A percentile compares a stretch with the other conserved stretches of the same genome.
Conservation (phyloP, 257 asterid genomes). For the Mitragyna speciosa region DNA sequence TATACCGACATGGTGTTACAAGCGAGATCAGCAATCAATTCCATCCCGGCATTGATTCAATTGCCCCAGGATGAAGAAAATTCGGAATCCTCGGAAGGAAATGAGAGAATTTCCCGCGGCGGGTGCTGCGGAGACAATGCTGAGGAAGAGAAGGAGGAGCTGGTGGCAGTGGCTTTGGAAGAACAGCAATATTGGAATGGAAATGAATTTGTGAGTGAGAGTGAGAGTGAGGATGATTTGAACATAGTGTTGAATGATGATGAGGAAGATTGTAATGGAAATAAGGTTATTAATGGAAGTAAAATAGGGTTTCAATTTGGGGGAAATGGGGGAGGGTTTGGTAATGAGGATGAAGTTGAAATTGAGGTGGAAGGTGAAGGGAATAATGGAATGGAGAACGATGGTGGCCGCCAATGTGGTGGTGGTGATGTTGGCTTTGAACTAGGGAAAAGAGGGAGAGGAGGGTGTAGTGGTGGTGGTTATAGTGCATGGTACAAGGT, state of each 20-base stretch:
- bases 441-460: conserved; percentile 9
- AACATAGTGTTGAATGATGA: conserved; percentile 39
- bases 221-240: conserved; percentile 40
- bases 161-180: conserved; percentile 1
- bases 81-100: conserved; percentile 11
- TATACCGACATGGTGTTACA: conserved; percentile 61
- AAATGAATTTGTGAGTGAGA: conserved; percentile 19
- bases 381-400: conserved; percentile 6
- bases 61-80: conserved; percentile 16
- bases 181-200: conserved; percentile 22
- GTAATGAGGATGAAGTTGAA: not conserved
- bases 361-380: conserved; percentile 8
- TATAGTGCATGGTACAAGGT: conserved; percentile 24
- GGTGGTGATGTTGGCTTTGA: not conserved
- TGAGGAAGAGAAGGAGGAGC: conserved; percentile 10
- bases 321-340: conserved; percentile 7
- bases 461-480: conserved; percentile 1
- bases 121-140: conserved; percentile 6
- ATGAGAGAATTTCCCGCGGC: not conserved
- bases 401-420: not conserved
- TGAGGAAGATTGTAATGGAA: conserved; percentile 14
- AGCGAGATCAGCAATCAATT: conserved; percentile 50
- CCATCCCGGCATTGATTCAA: conserved; percentile 28
- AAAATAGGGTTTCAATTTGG: not conserved
- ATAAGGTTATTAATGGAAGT: conserved; percentile 13